Conservation (phyloP, 306 rosid genomes). For the Gastrolobium bilobum region DNA sequence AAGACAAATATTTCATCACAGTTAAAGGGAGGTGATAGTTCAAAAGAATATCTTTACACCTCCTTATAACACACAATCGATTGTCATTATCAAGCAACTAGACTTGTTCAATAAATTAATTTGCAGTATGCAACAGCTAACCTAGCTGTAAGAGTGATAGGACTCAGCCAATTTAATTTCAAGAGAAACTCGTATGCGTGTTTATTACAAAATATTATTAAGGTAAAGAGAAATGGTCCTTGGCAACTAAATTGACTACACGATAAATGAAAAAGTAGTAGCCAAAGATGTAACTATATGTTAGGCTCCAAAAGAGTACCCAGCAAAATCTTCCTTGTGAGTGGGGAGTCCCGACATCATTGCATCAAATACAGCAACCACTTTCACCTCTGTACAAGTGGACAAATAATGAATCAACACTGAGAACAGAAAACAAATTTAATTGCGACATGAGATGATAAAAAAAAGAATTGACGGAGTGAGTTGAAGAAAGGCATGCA, state of each 20-base stretch:
- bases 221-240: conserved; percentile 29
- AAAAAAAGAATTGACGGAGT: background rate
- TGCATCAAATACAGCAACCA: conserved; percentile 93
- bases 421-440: background rate
- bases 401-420: conserved; percentile 29
- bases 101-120: conserved; percentile 4
- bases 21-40: conserved; percentile 25
- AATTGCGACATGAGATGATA: background rate
- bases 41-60: background rate
- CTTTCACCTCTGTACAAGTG: conserved; percentile 80
- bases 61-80: background rate
- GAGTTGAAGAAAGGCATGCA: background rate
- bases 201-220: conserved; percentile 17
- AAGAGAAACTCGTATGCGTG: conserved; percentile 4
- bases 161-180: background rate
- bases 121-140: background rate
- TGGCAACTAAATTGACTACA: background rate
- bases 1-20: conserved; percentile 3
- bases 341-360: conserved; percentile 92
- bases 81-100: background rate
- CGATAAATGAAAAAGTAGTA: conserved; percentile 21
- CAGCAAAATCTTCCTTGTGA: conserved; percentile 75
- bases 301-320: conserved; percentile 64
- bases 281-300: conserved; percentile 20
- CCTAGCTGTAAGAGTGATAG: background rate